Percentiles rank a stretch among this genome's conserved stretches.
phyloP scores from a whole-genome alignment of 306 rosid genomes.

The Casuarina glauca region DNA sequence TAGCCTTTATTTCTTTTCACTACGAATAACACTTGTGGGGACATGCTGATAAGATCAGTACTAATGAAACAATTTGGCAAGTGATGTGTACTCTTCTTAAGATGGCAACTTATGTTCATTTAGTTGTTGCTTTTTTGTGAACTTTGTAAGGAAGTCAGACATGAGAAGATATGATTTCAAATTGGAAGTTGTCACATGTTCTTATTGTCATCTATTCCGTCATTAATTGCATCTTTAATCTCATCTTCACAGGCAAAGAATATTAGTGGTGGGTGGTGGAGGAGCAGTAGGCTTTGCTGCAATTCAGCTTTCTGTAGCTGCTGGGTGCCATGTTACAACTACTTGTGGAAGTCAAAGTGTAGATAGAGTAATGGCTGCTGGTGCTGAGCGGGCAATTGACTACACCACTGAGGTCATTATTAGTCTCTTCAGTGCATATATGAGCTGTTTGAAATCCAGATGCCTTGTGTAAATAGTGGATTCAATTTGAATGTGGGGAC shows the following conservation, averaged over 20 bases:
- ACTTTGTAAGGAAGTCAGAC: neutral
- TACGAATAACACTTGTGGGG: neutral
- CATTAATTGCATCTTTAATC: slow-evolving; percentile 26
- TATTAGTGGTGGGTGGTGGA: slow-evolving; percentile 92
- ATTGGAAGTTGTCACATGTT: neutral
- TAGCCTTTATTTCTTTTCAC: neutral
- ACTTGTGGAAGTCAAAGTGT: slow-evolving; percentile 82
- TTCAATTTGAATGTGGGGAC: slow-evolving; percentile 7
- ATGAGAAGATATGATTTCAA: neutral
- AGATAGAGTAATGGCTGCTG: slow-evolving; percentile 65
- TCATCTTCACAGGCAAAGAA: slow-evolving; percentile 64
- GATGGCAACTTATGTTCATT: neutral
- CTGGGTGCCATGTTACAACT: slow-evolving; percentile 77
- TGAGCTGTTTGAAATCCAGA: slow-evolving; percentile 17
- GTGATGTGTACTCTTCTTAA: neutral
- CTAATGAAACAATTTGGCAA: neutral
- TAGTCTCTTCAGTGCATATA: slow-evolving; percentile 25
- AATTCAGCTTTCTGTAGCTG: slow-evolving; percentile 81
- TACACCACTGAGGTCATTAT: slow-evolving; percentile 77
- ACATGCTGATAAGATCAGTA: neutral
- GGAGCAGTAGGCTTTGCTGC: slow-evolving; percentile 95
- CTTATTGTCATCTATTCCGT: slow-evolving; percentile 1
- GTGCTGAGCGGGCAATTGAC: slow-evolving; percentile 92
- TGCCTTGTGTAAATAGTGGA: neutral
- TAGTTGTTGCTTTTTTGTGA: neutral